phyloP scores from a whole-genome alignment of 108 stramenopile genomes.

The Cyclotella choctawhatcheeana region DNA sequence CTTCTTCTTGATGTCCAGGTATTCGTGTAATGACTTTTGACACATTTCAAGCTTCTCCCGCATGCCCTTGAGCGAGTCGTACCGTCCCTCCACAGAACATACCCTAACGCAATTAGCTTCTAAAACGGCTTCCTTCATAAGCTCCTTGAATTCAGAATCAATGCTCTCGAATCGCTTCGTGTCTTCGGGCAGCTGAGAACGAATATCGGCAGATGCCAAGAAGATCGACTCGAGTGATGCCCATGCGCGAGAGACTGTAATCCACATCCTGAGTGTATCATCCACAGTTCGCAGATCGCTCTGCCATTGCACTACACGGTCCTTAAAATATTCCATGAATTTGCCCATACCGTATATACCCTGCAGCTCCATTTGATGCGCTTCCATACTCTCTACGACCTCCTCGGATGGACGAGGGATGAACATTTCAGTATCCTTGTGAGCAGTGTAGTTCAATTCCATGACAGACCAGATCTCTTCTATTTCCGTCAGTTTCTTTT shows the following conservation, averaged over 20 bases:
- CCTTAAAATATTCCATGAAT: conserved; percentile 90
- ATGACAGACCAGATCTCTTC: conserved; percentile 76
- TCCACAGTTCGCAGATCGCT: conserved; percentile 73
- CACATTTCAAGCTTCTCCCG: conserved; percentile 86
- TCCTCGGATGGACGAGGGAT: conserved; percentile 87
- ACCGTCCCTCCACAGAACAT: conserved; percentile 83
- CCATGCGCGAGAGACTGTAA: conserved; percentile 80
- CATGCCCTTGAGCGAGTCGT: conserved; percentile 77
- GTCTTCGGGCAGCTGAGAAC: conserved; percentile 89
- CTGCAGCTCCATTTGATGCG: conserved; percentile 92
- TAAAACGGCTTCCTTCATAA: conserved; percentile 86
- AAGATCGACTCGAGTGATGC: conserved; percentile 90
- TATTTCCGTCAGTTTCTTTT: conserved; percentile 84
- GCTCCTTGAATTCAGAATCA: conserved; percentile 88
- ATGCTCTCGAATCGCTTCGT: conserved; percentile 92
- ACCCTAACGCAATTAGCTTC: conserved; percentile 79
- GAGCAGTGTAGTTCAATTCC: conserved; percentile 73
- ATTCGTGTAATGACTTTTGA: conserved; percentile 92
- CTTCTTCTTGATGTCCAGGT: conserved; percentile 94
- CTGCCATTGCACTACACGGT: conserved; percentile 87
- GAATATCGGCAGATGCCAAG: conserved; percentile 89
- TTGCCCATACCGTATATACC: conserved; percentile 92
- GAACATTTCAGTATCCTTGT: conserved; percentile 85
- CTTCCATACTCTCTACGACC: conserved; percentile 83
- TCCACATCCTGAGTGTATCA: conserved; percentile 82